phyloP scores from a whole-genome alignment of 1,284 basidiomycete species.

The Wolfiporia cocos region DNA sequence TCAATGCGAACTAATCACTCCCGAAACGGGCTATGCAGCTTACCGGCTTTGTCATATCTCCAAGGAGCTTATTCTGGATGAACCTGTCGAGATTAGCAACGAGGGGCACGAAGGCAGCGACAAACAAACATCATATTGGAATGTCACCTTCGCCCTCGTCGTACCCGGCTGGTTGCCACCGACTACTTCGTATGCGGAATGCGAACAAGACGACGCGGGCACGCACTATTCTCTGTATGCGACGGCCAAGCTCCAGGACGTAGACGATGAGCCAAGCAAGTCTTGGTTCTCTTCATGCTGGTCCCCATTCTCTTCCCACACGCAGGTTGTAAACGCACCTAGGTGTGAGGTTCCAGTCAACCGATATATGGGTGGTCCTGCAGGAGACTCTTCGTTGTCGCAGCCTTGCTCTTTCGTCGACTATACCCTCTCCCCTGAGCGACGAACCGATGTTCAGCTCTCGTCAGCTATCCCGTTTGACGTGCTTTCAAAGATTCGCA shows the following conservation, averaged over 20 bases:
- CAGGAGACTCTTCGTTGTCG: slow-evolving; percentile 7
- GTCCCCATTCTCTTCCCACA: slow-evolving; percentile 12
- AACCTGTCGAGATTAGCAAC: slow-evolving; percentile 54
- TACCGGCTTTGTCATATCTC: slow-evolving; percentile 61
- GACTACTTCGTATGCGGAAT: slow-evolving; percentile 41
- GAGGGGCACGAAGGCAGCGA: slow-evolving; percentile 50
- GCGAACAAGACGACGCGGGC: slow-evolving; percentile 36
- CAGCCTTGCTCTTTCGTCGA: slow-evolving; percentile 20
- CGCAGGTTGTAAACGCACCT: slow-evolving; percentile 10
- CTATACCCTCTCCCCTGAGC: slow-evolving; percentile 37
- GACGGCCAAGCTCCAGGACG: slow-evolving; percentile 46
- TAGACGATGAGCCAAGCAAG: slow-evolving; percentile 36
- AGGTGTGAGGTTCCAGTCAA: slow-evolving; percentile 17
- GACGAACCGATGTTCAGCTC: slow-evolving; percentile 3
- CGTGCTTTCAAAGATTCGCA: slow-evolving; percentile 53
- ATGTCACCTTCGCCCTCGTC: slow-evolving; percentile 63
- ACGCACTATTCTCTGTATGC: slow-evolving; percentile 64
- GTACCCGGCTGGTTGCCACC: slow-evolving; percentile 76
- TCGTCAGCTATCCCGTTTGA: slow-evolving; percentile 38
- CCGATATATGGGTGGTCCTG: slow-evolving; percentile 17
- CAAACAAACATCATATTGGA: slow-evolving; percentile 57
- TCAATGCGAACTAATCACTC: slow-evolving; percentile 59
- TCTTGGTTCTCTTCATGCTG: slow-evolving; percentile 32
- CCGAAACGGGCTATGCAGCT: slow-evolving; percentile 53
- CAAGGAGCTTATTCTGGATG: slow-evolving; percentile 48